phyloP scores from a whole-genome alignment of 2,329 filamentous ascomycete genomes.

The Phoma sp. region DNA sequence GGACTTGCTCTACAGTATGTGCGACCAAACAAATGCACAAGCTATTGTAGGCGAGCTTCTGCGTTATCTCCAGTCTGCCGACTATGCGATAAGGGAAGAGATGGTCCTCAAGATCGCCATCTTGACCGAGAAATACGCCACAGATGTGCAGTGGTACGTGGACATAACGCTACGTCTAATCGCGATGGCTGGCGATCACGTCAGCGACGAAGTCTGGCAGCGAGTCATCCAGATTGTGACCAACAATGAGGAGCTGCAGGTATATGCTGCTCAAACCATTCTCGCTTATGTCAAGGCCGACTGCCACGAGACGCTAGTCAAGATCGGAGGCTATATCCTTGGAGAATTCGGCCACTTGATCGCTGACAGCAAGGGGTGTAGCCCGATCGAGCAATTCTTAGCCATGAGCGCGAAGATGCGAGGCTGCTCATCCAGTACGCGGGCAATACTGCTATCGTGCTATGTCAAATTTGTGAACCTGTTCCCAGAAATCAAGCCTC shows the following conservation, averaged over 20 bases:
- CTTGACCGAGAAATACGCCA: constrained; percentile 96
- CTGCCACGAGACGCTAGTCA: constrained; percentile 95
- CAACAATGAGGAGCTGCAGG: constrained; percentile 97
- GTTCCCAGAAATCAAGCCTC: constrained; percentile 97
- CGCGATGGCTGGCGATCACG: constrained; percentile 95
- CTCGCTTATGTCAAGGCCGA: constrained; percentile 92
- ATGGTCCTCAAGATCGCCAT: constrained; percentile 99
- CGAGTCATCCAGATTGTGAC: constrained; percentile 98
- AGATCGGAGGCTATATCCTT: constrained; percentile 94
- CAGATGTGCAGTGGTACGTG: constrained; percentile 98
- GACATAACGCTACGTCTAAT: constrained; percentile 94
- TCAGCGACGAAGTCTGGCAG: constrained; percentile 99
- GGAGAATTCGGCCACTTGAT: constrained; percentile 98
- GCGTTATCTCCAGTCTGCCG: constrained; percentile 92
- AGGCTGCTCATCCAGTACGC: constrained; percentile 84
- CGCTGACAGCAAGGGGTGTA: constrained; percentile 88
- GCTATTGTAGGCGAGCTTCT: constrained; percentile 92
- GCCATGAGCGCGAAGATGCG: constrained; percentile 89
- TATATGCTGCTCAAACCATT: constrained; percentile 93
- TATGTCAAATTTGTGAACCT: constrained; percentile 98
- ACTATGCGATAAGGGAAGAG: constrained; percentile 97
- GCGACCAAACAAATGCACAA: constrained; percentile 91
- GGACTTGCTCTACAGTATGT: constrained; percentile 99
- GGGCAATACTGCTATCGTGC: constrained; percentile 91
- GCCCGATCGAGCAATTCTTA: constrained; percentile 95